Evolutionary conservation across 371 early-diverging fungal genomes (phyloP), one percentile per base, ranked within the genome.

Genomic region (Globomyces sp.): DNA sequence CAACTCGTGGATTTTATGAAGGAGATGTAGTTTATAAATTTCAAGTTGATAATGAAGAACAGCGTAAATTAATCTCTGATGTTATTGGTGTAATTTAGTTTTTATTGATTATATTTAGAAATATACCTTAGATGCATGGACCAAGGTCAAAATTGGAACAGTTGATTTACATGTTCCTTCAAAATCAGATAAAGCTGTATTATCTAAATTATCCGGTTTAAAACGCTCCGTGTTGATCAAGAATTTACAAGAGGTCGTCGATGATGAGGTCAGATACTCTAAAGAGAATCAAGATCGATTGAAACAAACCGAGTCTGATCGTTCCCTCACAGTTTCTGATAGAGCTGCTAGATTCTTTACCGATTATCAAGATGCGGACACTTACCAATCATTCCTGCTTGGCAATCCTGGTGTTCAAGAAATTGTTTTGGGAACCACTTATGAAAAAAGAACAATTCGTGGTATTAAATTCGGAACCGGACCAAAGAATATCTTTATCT

Each of bases 391-490:
- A n/a, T 76, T 60, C 57, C 11, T 71, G 5, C 41, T 13, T 2
- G 34, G 43, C 2, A 64, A 70, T 1, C 67, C 73, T n/a, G 72
- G 72, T 37, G 64, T 57, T 13, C 57, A 11, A 10, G 39, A 66
- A 61, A 46, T 72, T 37, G 52, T 53, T 40, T 65, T 72, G 45
- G 77, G 77, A 4, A 66, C 50, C 10, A 60, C 77, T 5, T 76
- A 65, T 65, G 58, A 49, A 5, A 70, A 68, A 8, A 58, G 42
- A 5, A 58, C 59, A 63, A 74, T 73, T 24, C 50, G 46, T 13
- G 77, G 65, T 2, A 66, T 71, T 57, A 24, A 34, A 43, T 61
- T 76, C 46, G 77, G 77, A 39, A 67, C 57, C 1, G 77, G 77
- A 2, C 42, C 69, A 37, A 50, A 67, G 34, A 63, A 49, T 39